phyloP scores from a whole-genome alignment of 148 eudicot species.

The Rhododendron simsii region DNA sequence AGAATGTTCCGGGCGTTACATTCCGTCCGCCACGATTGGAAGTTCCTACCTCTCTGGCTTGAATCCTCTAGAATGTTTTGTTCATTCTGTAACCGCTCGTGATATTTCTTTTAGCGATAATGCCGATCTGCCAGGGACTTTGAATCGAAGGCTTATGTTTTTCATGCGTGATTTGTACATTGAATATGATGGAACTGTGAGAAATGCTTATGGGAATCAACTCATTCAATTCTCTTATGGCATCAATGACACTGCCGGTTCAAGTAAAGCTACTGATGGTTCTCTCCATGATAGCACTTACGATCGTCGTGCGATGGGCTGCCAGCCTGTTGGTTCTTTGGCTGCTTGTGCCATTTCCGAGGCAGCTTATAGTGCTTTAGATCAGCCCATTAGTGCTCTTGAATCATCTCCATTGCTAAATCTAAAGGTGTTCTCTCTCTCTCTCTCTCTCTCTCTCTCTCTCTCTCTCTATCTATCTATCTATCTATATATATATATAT shows the following conservation, averaged over 20 bases:
- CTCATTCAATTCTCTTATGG: constrained; percentile 65
- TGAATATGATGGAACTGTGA: constrained; percentile 86
- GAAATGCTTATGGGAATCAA: constrained; percentile 80
- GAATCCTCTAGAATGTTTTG: constrained; percentile 82
- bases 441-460: constrained; percentile 28
- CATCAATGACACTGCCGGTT: constrained; percentile 13
- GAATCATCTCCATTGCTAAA: constrained; percentile 82
- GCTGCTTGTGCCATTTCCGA: constrained; percentile 94
- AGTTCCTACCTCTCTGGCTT: constrained; percentile 65
- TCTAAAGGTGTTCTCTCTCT: constrained; percentile 64
- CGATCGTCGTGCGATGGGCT: constrained; percentile 36
- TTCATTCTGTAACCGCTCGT: constrained; percentile 70
- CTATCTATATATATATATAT: too few relatives aligned
- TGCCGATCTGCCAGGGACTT: constrained; percentile 89
- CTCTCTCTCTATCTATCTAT: background rate
- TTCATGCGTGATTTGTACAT: constrained; percentile 76
- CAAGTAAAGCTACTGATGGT: constrained; percentile 11
- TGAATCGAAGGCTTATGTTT: constrained; percentile 60
- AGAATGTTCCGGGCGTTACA: constrained; percentile 37
- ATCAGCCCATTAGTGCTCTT: constrained; percentile 80
- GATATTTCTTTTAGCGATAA: constrained; percentile 86
- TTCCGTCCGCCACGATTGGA: constrained; percentile 65
- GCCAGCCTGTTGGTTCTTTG: constrained; percentile 82
- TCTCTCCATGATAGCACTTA: constrained; percentile 12
- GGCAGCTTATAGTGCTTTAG: constrained; percentile 93